phyloP scores from a whole-genome alignment of 768 basidiomycete genomes.

The Agaricus sinodeliciosus region DNA sequence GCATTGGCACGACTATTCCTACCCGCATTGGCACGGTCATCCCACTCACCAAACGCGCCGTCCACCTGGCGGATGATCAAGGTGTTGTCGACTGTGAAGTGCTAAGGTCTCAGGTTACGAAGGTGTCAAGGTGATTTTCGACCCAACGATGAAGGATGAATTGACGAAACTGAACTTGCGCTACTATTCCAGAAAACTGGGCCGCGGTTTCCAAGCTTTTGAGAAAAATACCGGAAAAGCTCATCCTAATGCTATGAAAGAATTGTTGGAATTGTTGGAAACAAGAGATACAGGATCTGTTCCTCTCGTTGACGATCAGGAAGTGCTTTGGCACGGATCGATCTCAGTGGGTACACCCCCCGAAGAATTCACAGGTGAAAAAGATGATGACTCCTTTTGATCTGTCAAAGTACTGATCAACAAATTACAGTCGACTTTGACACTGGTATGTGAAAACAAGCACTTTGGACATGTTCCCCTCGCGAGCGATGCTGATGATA shows the following conservation, averaged over 20 bases:
- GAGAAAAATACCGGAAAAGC: constrained; percentile 35
- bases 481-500: background rate
- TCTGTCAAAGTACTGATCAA: background rate
- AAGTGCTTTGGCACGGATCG: constrained; percentile 37
- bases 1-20: constrained; percentile 17
- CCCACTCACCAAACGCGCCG: constrained; percentile 21
- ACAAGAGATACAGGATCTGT: constrained; percentile 24
- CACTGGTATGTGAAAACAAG: constrained; percentile 24
- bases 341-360: constrained; percentile 44
- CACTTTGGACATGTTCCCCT: background rate
- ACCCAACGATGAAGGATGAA: background rate
- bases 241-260: constrained; percentile 25
- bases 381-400: no score
- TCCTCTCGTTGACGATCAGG: constrained; percentile 28
- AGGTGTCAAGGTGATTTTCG: constrained; percentile 14
- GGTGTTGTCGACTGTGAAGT: constrained; percentile 19
- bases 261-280: constrained; percentile 4
- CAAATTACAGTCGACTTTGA: constrained; percentile 39
- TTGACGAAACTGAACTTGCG: no score
- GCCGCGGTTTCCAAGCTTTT: constrained; percentile 34
- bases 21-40: constrained; percentile 15
- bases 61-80: constrained; percentile 14
- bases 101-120: constrained; percentile 18
- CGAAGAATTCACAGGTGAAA: constrained; percentile 32
- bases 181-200: constrained; percentile 32